Base-by-base conservation (phyloP, 805 yeast species). In the Yarrowia keelungensis region DNA sequence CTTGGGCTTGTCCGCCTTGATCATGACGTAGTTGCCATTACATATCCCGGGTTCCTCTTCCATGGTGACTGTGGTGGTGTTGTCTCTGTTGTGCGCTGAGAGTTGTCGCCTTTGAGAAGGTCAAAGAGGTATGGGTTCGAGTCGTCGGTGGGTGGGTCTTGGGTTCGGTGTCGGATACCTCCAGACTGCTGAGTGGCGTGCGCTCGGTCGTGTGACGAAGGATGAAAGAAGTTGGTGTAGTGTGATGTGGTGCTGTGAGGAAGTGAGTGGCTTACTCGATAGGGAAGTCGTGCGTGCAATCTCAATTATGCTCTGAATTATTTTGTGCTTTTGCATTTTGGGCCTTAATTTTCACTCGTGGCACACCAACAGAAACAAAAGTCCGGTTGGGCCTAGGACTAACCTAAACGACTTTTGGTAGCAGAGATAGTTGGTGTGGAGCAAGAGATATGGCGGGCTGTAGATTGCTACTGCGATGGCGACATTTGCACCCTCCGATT, bases 41-140 rank as follows among this genome's bases (percentile, higher is more conserved):
- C 56, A 62, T 62, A 62, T 62, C 67, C 67, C 67, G 39, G 67
- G 67, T 26, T 62, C 67, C 26, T 62, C 67, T 47, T 62, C 67
- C 67, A 62, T 62, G 49, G n/a, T 42, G 38, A 0, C 4, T 22
- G 38, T 41, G 62, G 11, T 9, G 9, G 50, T 8, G 39, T 35
- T n/a, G 50, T 14, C n/a, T 12, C 35, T 38, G 47, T 10, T 5
- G 59, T 19, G 59, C 39, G 39, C 12, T 11, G 39, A 38, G 39
- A 38, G 39, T 10, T 10, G 39, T 11, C 10, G 39, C 39, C 19
- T 38, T 7, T 38, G 8, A 38, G 32, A 38, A 5, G 39, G 12
- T 11, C 10, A 38, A 38, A 38, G 39, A 38, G 39, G 39, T 38
- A 11, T 11, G n/a, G 10, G 15, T 41, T 14, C 8, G 14, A 12